Conservation (phyloP, 2,329 filamentous ascomycete genomes). For the Colletotrichum trifolii region DNA sequence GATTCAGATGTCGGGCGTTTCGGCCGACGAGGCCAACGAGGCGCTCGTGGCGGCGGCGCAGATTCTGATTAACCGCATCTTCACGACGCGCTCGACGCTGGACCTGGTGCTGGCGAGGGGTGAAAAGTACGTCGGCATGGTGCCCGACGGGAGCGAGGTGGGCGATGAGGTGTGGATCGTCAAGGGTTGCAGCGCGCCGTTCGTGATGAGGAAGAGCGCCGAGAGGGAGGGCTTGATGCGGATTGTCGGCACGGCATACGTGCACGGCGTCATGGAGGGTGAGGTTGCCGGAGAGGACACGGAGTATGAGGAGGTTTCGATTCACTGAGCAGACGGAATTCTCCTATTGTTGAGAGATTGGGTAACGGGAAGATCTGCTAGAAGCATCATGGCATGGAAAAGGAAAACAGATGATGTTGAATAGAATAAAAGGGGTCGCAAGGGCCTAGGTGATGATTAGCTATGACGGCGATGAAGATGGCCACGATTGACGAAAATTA, state of each 20-base stretch:
- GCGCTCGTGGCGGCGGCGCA: conserved; percentile 33
- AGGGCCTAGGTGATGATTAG: too few relatives aligned
- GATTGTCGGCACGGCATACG: conserved; percentile 31
- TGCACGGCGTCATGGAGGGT: conserved; percentile 32
- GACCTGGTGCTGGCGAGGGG: conserved; percentile 30
- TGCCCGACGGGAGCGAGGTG: conserved; percentile 25
- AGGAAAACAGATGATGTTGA: too few relatives aligned
- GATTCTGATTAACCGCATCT: conserved; percentile 31
- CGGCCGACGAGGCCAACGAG: conserved; percentile 30
- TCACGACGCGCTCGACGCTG: conserved; percentile 25
- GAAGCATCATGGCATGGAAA: too few relatives aligned
- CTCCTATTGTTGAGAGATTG: not conserved
- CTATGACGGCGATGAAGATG: too few relatives aligned
- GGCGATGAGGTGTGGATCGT: conserved; percentile 34
- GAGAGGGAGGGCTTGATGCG: conserved; percentile 26
- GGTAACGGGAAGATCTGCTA: not conserved
- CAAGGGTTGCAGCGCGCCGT: conserved; percentile 35
- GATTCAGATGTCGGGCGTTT: conserved; percentile 18
- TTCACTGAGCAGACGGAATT: conserved; percentile 12
- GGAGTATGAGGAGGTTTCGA: conserved; percentile 26
- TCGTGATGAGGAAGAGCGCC: conserved; percentile 31
- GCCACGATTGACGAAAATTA: not conserved
- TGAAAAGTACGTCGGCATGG: conserved; percentile 28
- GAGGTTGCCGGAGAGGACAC: conserved; percentile 12
- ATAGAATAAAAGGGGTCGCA: too few relatives aligned